Evolutionary conservation across 441 rosid genomes (phyloP), one percentile per base, ranked within the genome.

Genomic region (Syzygium syzygioides): DNA sequence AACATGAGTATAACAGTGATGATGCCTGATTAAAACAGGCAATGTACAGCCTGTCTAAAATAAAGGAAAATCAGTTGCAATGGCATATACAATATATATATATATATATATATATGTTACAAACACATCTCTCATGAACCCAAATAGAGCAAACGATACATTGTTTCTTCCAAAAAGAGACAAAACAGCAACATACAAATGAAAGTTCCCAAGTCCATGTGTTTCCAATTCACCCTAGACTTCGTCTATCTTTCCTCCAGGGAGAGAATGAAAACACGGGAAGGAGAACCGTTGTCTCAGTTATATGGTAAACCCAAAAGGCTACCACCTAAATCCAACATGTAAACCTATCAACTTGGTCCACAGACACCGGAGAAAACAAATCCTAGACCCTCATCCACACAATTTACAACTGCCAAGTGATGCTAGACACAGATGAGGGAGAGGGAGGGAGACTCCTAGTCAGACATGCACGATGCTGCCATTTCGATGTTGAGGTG

Each of bases 251-350:
- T 48, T 48, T 34, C 12, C 79, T 30, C 90, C 14, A 26, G 93
- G 94, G 93, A 89, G 95, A 92, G 14, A 93, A 89, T 87, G 90
- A 86, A 92, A 93, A 93, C 95, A 92, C 88, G 41, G 85, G 83
- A 71, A 20, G 83, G n/a, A 76, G 50, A 37, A 37, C n/a, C 52
- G n/a, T 12, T 14, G 2, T 10, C 62, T 57, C 62, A 25, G n/a
- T 25, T 23, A 9, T 25, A 28, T 10, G 62, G 62, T 25, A 57
- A 57, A 10, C 62, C 28, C n/a, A 57, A 9, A 57, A 57, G 10
- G 28, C 28, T 28, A 10, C 62, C 62, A 57, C 62, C 62, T 56
- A 56, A 20, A 56, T 56, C 60, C 28, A 23, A 20, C 26, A 56
- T 4, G 23, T 57, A 12, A 30, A n/a, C 45, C 80, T 37, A 37